Conservation (phyloP, 2,329 filamentous ascomycete species). For the Thyridium curvatum region DNA sequence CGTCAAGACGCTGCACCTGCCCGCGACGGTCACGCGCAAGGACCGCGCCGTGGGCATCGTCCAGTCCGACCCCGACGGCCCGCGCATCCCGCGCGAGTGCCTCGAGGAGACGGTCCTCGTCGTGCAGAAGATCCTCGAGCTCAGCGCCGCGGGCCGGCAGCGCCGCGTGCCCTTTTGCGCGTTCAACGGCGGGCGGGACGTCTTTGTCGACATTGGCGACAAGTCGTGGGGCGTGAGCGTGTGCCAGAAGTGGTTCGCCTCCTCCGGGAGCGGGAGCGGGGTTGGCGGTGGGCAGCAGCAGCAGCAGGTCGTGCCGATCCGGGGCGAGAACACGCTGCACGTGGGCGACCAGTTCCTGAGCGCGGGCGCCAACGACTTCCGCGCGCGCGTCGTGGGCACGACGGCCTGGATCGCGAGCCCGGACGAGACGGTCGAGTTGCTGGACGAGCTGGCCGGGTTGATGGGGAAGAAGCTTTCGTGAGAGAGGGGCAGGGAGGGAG, state of each 20-base stretch:
- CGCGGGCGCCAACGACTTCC: conserved; percentile 95
- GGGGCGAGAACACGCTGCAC: conserved; percentile 76
- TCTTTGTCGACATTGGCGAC: conserved; percentile 98
- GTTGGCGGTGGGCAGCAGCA: not conserved
- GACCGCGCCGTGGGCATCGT: conserved; percentile 79
- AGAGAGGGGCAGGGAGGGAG: too few relatives aligned
- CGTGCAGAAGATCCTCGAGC: conserved; percentile 86
- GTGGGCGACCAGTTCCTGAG: conserved; percentile 96
- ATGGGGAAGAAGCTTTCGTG: conserved; percentile 37
- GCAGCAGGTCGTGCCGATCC: conserved; percentile 36
- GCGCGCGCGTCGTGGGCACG: conserved; percentile 83
- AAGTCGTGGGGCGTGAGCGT: conserved; percentile 94
- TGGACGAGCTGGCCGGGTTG: conserved; percentile 72
- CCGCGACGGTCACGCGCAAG: conserved; percentile 78
- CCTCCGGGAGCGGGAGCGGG: conserved; percentile 39
- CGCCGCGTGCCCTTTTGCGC: conserved; percentile 78
- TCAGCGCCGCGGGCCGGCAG: conserved; percentile 58
- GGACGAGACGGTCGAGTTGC: conserved; percentile 77
- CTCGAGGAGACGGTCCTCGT: conserved; percentile 95
- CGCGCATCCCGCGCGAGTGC: conserved; percentile 74
- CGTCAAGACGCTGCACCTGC: conserved; percentile 69
- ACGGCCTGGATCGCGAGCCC: conserved; percentile 97
- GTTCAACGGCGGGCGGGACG: conserved; percentile 95
- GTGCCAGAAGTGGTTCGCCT: conserved; percentile 85
- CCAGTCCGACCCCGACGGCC: conserved; percentile 26